Base-by-base conservation (phyloP, 768 basidiomycete species). In the Mycena haematopus region DNA sequence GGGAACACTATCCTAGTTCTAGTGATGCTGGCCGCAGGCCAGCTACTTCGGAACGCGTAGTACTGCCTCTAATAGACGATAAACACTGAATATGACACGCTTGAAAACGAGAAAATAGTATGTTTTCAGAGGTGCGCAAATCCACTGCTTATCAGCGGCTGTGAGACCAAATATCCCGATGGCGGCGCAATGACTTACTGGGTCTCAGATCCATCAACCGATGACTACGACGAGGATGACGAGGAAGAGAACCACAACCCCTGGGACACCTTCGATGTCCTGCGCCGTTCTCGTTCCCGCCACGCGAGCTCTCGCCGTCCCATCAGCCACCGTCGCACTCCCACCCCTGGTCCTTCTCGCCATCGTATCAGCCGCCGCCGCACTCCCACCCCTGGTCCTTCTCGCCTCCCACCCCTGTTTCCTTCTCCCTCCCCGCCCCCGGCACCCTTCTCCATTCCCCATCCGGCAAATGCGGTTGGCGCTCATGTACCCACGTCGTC, bases 91-190 rank as follows among this genome's bases (percentile, higher is more conserved):
- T n/a, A n/a, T n/a, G n/a, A n/a, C n/a, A n/a, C n/a, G n/a, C n/a
- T n/a, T n/a, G n/a, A n/a, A n/a, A n/a, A n/a, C n/a, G n/a, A n/a
- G n/a, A n/a, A n/a, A n/a, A n/a, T n/a, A n/a, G n/a, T n/a, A n/a
- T n/a, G n/a, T n/a, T n/a, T n/a, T n/a, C n/a, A n/a, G n/a, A n/a
- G n/a, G n/a, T n/a, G n/a, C n/a, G n/a, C n/a, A n/a, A n/a, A n/a
- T n/a, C n/a, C n/a, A n/a, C n/a, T n/a, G n/a, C n/a, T n/a, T n/a
- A n/a, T n/a, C n/a, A n/a, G 42, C 4, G 56, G 62, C 15, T 42
- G 50, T 44, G 62, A 63, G 62, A 14, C 40, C 24, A 24, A 11
- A 17, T 63, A 45, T 42, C 51, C 49, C 10, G 56, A 63, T 40
- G 56, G 62, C 10, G 56, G 62, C 15, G 42, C 22, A 0, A 13